phyloP scores from a whole-genome alignment of 257 asterid genomes.

The Datura wrightii region DNA sequence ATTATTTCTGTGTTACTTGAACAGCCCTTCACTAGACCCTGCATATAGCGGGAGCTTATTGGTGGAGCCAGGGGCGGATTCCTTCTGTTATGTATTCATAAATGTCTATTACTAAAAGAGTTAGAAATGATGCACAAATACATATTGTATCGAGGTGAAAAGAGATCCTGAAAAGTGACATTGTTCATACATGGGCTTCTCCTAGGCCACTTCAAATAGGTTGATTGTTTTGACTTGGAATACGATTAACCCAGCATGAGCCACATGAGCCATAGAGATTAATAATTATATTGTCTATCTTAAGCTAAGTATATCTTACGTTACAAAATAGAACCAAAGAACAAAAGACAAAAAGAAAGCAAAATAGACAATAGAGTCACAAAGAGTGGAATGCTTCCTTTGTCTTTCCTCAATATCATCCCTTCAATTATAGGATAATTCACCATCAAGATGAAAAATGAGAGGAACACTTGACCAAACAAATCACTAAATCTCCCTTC shows the following conservation, averaged over 20 bases:
- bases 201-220: not conserved
- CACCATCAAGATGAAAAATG: slow-evolving; percentile 50
- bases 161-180: not conserved
- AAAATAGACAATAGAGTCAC: slow-evolving; percentile 40
- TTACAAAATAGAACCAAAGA: slow-evolving; percentile 36
- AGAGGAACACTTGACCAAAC: slow-evolving; percentile 46
- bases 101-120: not conserved
- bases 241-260: not conserved
- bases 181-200: not conserved
- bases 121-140: not conserved
- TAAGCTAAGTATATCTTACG: slow-evolving; percentile 9
- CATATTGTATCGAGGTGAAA: not conserved
- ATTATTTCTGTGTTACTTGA: no score
- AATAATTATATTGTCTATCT: not conserved
- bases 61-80: not conserved
- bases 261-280: not conserved
- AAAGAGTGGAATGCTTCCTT: slow-evolving; percentile 46
- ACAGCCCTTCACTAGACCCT: no score
- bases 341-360: slow-evolving; percentile 31
- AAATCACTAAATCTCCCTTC: slow-evolving; percentile 35
- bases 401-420: slow-evolving; percentile 64
- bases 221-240: not conserved
- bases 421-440: slow-evolving; percentile 69
- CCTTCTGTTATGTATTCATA: not conserved
- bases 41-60: not conserved